Conservation (phyloP, 2,329 filamentous ascomycete species). For the Domatiomyces catenatus region DNA sequence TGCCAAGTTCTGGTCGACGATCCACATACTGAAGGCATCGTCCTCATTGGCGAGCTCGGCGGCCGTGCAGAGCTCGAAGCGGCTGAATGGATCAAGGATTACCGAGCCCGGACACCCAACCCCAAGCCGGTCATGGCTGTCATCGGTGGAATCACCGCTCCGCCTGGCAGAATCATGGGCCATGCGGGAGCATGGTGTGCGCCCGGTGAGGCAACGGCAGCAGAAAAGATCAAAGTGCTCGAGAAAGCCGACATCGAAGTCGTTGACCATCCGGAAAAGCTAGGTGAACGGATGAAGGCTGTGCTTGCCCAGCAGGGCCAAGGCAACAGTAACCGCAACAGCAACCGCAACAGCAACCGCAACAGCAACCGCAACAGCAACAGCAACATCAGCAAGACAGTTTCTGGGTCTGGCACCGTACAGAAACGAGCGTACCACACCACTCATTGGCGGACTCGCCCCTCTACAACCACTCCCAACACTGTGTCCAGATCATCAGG, state of each 20-base stretch:
- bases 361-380: slow-evolving; percentile 16
- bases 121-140: slow-evolving; percentile 64
- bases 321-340: slow-evolving; percentile 22
- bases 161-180: slow-evolving; percentile 54
- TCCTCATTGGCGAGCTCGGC: slow-evolving; percentile 58
- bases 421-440: slow-evolving; percentile 41
- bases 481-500: neutral
- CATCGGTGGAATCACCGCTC: slow-evolving; percentile 51
- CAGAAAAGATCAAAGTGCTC: slow-evolving; percentile 53
- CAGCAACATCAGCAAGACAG: slow-evolving; percentile 22
- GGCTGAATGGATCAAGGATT: slow-evolving; percentile 57
- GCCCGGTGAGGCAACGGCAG: slow-evolving; percentile 48
- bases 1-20: slow-evolving; percentile 52
- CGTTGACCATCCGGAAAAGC: slow-evolving; percentile 61
- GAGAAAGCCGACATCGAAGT: slow-evolving; percentile 51
- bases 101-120: slow-evolving; percentile 39
- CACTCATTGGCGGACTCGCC: slow-evolving; percentile 20
- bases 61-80: slow-evolving; percentile 55
- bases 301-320: slow-evolving; percentile 34
- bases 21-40: slow-evolving; percentile 53
- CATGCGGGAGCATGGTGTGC: slow-evolving; percentile 61
- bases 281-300: slow-evolving; percentile 52
- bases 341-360: no score
- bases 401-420: slow-evolving; percentile 18
- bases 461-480: neutral